Evolutionary conservation across 1,284 basidiomycete genomes (phyloP), one percentile per base, ranked within the genome.

Genomic region (Mycosarcoma mackinlayi): DNA sequence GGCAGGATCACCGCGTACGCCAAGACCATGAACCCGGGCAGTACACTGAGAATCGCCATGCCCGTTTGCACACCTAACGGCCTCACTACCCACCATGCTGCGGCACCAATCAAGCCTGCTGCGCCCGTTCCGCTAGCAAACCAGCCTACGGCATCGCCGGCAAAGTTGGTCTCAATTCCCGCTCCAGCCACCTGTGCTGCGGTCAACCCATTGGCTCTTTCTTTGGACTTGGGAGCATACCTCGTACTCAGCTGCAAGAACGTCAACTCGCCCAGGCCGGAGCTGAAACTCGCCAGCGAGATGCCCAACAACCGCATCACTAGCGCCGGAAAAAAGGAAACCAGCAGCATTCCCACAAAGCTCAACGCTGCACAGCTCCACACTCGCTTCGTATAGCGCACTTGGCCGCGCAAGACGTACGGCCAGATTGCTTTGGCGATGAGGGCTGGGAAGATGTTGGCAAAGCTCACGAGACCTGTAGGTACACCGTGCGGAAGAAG

Each of bases 231-330:
- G 19, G 46, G 46, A 11, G 68, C 74, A 55, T 76, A 80, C 0
- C 91, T 90, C 0, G 94, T 97, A 0, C 93, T 93, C 4, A 96
- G 85, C 84, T 98, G 95, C 3, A 98, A 85, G 80, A 93, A 98
- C 1, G 94, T 98, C 62, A 98, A 83, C 83, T 98, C 95, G 13
- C 96, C 95, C 6, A 98, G 85, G 88, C 93, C 93, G 11, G 91
- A 92, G 0, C 93, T 92, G 78, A 98, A 93, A 0, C 92, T 94
- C 0, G 96, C 94, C 6, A 95, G 83, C 37, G 88, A 86, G 48
- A 98, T 98, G 13, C 96, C 95, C 13, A 93, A 74, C 4, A 98
- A 85, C 30, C 94, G 87, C 76, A 90, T 88, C 31, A 82, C 82
- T 5, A 98, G 84, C 8, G 85, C 86, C 19, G 90, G 86, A 49